These are phyloP conservation scores for Hygrophorus pudorinus DNA, from an alignment of 768 basidiomycete species.

Conservation along the genomic window DNA sequence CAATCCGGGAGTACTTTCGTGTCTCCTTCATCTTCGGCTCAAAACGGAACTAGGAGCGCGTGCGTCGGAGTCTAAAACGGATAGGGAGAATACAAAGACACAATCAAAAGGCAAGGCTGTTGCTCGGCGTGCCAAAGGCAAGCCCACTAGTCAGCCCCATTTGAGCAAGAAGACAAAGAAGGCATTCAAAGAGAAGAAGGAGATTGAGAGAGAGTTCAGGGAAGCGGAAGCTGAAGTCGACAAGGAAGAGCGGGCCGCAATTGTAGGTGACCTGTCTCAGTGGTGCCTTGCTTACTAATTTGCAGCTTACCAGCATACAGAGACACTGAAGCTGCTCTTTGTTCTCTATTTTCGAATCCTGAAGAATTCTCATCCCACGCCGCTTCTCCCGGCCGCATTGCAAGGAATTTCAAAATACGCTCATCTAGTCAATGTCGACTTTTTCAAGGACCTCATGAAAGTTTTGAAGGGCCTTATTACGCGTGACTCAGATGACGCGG, in stretches of 20 bases:
- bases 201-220: slow-evolving; percentile 83
- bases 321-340: slow-evolving; percentile 95
- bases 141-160: slow-evolving; percentile 55
- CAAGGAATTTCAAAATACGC: slow-evolving; percentile 90
- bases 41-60: slow-evolving; percentile 78
- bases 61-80: slow-evolving; percentile 60
- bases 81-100: slow-evolving; percentile 36
- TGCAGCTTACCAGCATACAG: slow-evolving; percentile 64
- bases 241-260: slow-evolving; percentile 76
- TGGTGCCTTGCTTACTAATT: slow-evolving; percentile 7
- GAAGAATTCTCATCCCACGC: slow-evolving; percentile 72
- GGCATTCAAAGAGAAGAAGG: slow-evolving; percentile 76
- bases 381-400: slow-evolving; percentile 77
- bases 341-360: slow-evolving; percentile 94
- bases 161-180: slow-evolving; percentile 90
- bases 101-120: slow-evolving; percentile 35
- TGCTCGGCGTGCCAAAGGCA: slow-evolving; percentile 41
- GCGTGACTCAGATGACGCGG: slow-evolving; percentile 34
- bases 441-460: slow-evolving; percentile 90
- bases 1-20: slow-evolving; percentile 80
- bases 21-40: slow-evolving; percentile 77
- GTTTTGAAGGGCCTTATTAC: slow-evolving; percentile 73
- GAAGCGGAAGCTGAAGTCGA: slow-evolving; percentile 94
- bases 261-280: slow-evolving; percentile 40
- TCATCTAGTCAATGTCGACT: slow-evolving; percentile 95